phyloP scores from a whole-genome alignment of 495 filamentous ascomycete genomes.

The Bombardia bombarda region DNA sequence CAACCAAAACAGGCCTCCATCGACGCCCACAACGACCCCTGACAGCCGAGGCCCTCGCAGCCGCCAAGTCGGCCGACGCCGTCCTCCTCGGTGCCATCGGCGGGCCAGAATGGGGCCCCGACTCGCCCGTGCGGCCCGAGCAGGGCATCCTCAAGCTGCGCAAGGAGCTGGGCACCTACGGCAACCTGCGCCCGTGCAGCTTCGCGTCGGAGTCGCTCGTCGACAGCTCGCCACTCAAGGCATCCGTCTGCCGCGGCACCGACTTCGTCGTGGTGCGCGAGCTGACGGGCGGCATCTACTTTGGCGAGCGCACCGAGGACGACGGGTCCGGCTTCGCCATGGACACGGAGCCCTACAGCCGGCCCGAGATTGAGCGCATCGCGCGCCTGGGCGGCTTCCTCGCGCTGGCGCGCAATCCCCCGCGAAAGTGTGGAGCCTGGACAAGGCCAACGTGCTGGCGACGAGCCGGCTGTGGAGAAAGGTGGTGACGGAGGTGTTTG shows the following conservation, averaged over 20 bases:
- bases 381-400: conserved; percentile 75
- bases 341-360: conserved; percentile 87
- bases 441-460: conserved; percentile 97
- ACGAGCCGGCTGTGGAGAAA: conserved; percentile 86
- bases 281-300: conserved; percentile 94
- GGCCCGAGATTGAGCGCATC: conserved; percentile 83
- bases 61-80: conserved; percentile 85
- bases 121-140: conserved; percentile 80
- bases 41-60: conserved; percentile 75
- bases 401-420: conserved; percentile 71
- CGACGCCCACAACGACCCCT: conserved; percentile 71
- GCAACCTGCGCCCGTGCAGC: conserved; percentile 95
- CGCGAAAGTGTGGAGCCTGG: conserved; percentile 80
- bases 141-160: conserved; percentile 90
- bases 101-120: conserved; percentile 90
- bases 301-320: conserved; percentile 85
- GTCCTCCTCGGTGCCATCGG: conserved; percentile 93
- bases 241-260: conserved; percentile 73
- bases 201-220: conserved; percentile 88
- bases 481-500: conserved; percentile 72
- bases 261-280: conserved; percentile 96
- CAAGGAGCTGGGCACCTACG: conserved; percentile 90
- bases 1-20: conserved; percentile 63
- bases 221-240: conserved; percentile 81
- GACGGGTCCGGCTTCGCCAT: conserved; percentile 70